Evolutionary conservation across 306 rosid species (phyloP).

Genomic region (Acacia confusa): DNA sequence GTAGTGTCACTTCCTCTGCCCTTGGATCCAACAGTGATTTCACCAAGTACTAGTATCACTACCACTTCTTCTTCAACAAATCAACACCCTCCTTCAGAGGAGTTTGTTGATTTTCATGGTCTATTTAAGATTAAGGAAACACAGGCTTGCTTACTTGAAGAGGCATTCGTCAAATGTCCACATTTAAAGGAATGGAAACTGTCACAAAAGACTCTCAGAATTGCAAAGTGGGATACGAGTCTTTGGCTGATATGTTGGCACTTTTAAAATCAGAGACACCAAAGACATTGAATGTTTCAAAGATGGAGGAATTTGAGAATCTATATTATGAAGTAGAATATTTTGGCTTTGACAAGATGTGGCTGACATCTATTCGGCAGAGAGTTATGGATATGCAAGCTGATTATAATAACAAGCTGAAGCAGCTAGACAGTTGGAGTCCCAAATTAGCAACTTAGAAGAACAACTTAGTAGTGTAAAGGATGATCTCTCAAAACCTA

Average conservation of each 20-base stretch:
- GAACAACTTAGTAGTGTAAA: background rate
- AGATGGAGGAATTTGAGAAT: background rate
- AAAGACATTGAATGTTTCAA: background rate
- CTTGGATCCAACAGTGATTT: background rate
- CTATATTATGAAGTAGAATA: background rate
- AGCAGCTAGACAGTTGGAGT: background rate
- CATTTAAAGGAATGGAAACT: background rate
- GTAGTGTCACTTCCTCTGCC: background rate
- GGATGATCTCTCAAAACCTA: background rate
- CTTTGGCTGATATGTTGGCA: background rate
- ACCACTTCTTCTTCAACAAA: background rate
- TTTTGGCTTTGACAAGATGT: slow-evolving; percentile 3
- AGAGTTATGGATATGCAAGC: slow-evolving; percentile 1
- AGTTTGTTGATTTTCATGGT: background rate
- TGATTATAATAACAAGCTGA: background rate
- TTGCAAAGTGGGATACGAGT: background rate
- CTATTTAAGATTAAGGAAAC: background rate
- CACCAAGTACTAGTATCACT: background rate
- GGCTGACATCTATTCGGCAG: background rate
- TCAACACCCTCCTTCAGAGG: background rate
- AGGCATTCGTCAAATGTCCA: background rate
- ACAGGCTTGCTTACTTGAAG: background rate
- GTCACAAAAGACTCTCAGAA: background rate
- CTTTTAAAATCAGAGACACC: slow-evolving; percentile 4
- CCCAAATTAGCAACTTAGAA: background rate